Conservation (phyloP, 1,139 yeast genomes). For the Meyerozyma guilliermondii region DNA sequence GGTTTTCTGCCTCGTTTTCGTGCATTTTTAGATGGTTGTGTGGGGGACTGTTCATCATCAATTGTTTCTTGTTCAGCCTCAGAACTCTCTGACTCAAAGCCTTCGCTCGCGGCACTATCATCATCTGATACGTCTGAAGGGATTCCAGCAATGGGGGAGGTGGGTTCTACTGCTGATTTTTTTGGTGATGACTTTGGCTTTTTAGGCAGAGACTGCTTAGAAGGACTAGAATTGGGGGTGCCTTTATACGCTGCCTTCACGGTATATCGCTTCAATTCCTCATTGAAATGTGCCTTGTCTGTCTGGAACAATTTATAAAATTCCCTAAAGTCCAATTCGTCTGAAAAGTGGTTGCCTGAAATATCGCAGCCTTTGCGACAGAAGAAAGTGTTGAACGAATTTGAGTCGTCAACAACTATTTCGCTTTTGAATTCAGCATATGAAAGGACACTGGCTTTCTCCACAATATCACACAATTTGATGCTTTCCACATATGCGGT, state of each 20-base stretch:
- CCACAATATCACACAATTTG: constrained; percentile 22
- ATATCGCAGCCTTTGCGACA: constrained; percentile 38
- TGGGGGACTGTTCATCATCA: constrained; percentile 1
- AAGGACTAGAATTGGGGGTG: constrained; percentile 7
- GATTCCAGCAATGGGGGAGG: not conserved
- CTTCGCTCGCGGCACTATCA: not conserved
- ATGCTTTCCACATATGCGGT: constrained; percentile 35
- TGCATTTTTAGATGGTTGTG: not conserved
- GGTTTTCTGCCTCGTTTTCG: constrained; percentile 2
- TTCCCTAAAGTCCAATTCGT: constrained; percentile 30
- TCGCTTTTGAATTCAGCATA: constrained; percentile 17
- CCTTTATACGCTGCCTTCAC: constrained; percentile 4
- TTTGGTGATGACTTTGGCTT: constrained; percentile 1
- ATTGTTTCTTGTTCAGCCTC: constrained; percentile 3
- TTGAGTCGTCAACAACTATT: constrained; percentile 27
- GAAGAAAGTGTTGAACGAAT: constrained; percentile 21
- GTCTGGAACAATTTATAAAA: constrained; percentile 15
- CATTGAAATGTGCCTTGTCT: constrained; percentile 6
- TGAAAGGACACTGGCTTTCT: constrained; percentile 31
- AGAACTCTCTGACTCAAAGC: not conserved
- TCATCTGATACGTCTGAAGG: not conserved
- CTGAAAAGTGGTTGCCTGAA: constrained; percentile 25
- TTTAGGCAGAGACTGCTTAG: constrained; percentile 9
- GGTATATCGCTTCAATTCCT: constrained; percentile 3
- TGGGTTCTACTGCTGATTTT: not conserved